These are phyloP conservation scores for Galerina sulciceps DNA, from an alignment of 768 basidiomycete species.

Conservation along the genomic window DNA sequence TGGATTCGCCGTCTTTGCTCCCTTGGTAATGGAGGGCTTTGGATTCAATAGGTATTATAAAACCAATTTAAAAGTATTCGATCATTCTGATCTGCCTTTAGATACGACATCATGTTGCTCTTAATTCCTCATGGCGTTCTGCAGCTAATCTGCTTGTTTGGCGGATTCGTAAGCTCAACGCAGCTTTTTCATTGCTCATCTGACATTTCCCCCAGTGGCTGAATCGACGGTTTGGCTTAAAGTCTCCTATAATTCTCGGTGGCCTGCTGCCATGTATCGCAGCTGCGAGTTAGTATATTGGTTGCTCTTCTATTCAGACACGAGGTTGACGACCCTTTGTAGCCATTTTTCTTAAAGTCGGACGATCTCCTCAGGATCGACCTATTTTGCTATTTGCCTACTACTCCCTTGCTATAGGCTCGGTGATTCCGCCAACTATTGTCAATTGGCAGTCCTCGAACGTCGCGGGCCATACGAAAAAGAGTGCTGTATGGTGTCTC, in stretches of 20 bases:
- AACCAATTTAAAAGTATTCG: neutral
- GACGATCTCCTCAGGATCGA: constrained; percentile 27
- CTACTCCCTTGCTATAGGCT: constrained; percentile 29
- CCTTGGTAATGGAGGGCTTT: constrained; percentile 34
- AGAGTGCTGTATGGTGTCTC: constrained; percentile 10
- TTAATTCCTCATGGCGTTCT: constrained; percentile 33
- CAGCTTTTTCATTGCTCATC: neutral
- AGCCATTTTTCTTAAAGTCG: constrained; percentile 31
- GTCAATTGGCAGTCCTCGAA: constrained; percentile 38
- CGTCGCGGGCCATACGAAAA: constrained; percentile 30
- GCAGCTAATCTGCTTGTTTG: constrained; percentile 28
- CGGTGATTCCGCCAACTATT: constrained; percentile 26
- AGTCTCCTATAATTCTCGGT: constrained; percentile 28
- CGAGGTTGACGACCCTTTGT: neutral
- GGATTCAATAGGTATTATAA: constrained; percentile 32
- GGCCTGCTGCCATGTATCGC: constrained; percentile 24
- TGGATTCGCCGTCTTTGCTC: constrained; percentile 31
- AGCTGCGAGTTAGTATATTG: constrained; percentile 21
- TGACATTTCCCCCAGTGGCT: constrained; percentile 22
- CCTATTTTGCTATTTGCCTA: constrained; percentile 32
- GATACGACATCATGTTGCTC: constrained; percentile 34
- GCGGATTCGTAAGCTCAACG: constrained; percentile 28
- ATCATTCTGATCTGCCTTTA: constrained; percentile 4
- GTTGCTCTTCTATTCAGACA: neutral
- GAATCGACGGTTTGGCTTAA: constrained; percentile 27